Conservation (phyloP, 2,329 filamentous ascomycete species). For the Penicillium sp. region DNA sequence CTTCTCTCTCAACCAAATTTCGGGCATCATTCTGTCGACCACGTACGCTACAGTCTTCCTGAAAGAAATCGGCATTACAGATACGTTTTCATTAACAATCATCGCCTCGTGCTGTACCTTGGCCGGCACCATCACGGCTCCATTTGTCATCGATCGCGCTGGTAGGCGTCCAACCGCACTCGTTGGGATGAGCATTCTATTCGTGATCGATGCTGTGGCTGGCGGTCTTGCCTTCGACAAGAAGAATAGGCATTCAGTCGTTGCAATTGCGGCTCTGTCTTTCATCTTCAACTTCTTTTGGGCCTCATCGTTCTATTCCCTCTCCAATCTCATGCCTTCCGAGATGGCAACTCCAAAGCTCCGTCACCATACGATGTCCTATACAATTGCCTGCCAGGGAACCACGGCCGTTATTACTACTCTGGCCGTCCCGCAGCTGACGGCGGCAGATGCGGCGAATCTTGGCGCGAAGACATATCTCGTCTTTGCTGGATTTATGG, state of each 20-base stretch:
- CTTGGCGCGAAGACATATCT: constrained; percentile 37
- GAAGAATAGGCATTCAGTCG: constrained; percentile 20
- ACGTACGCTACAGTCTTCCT: constrained; percentile 42
- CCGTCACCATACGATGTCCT: constrained; percentile 40
- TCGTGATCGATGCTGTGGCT: constrained; percentile 34
- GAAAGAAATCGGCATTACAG: constrained; percentile 31
- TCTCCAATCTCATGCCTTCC: constrained; percentile 35
- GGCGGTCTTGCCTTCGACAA: constrained; percentile 35
- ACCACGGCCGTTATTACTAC: constrained; percentile 42
- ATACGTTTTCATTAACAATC: constrained; percentile 38
- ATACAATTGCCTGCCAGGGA: constrained; percentile 36
- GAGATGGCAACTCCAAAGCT: constrained; percentile 39
- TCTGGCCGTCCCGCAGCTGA: constrained; percentile 38
- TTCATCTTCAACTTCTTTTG: constrained; percentile 42
- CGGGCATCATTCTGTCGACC: constrained; percentile 37
- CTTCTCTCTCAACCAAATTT: constrained; percentile 38
- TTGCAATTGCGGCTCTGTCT: constrained; percentile 33
- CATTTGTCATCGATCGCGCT: constrained; percentile 35
- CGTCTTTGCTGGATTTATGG: constrained; percentile 35
- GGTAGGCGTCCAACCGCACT: constrained; percentile 39
- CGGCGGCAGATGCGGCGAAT: constrained; percentile 32
- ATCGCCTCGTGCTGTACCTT: constrained; percentile 38
- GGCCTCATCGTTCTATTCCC: constrained; percentile 37
- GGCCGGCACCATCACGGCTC: constrained; percentile 37
- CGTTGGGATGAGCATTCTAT: constrained; percentile 33